Evolutionary conservation across 345 rosid species (phyloP), one percentile per base, ranked within the genome.

Genomic region (Eucalyptus decipiens): DNA sequence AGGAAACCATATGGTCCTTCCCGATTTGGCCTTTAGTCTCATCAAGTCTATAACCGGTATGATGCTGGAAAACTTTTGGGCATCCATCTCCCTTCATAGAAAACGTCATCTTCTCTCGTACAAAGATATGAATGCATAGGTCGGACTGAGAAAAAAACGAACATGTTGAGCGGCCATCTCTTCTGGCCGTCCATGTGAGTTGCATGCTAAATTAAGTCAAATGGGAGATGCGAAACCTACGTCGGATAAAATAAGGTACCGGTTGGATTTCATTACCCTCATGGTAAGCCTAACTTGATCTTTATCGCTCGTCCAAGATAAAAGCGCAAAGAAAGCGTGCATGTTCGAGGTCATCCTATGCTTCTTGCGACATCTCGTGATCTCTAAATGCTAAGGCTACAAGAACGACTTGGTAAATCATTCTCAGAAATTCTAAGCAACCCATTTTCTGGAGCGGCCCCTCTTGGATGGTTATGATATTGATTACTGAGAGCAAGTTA

Each of bases 221-320:
- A 86, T 28, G 52, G 15, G 62, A 6, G 52, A 34, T n/a, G 50
- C 86, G 80, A 72, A 52, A 50, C 69, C 85, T 76, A 21, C 47
- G 30, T 40, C 47, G 30, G 40, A 76, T 85, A 86, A 87, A 90
- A 87, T 90, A 89, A 88, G 90, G 88, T 76, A 91, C 62, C 65
- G 43, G 85, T 76, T 26, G 28, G 85, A 40, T 40, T 76, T 76
- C 85, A 72, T 54, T 54, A 23, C 72, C 45, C 45, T 89, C 89
- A 60, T 56, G 88, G 86, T 51, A 87, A 87, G 42, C 93, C 91
- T 89, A 92, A 91, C 91, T 32, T 30, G 50, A 62, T 60, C 90
- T 88, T 89, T 89, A 40, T 23, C 30, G 28, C 47, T 86, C 43
- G 80, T 24, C 80, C 67, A 60, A 43, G 72, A 32, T 45, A 24